Percentiles rank a stretch among this genome's conserved stretches.
These are phyloP conservation scores for Drechslera avenae DNA, from an alignment of 2,329 filamentous ascomycete genomes.

Conservation along the genomic window DNA sequence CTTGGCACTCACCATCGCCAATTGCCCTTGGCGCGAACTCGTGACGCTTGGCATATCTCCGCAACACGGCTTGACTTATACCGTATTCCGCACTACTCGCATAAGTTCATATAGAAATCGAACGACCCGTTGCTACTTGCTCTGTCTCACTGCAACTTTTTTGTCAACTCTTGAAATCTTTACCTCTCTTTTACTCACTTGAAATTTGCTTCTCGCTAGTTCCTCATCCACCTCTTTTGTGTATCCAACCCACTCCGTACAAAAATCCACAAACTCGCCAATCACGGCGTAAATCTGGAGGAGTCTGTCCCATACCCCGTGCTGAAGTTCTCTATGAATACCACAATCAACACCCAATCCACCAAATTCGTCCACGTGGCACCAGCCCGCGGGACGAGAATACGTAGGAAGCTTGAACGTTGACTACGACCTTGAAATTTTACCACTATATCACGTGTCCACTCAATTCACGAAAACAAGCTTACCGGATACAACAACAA, in stretches of 20 bases:
- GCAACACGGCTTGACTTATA: constrained; percentile 1
- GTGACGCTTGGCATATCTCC: constrained; percentile 5
- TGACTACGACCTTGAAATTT: constrained; percentile 3
- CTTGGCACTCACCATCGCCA: constrained; percentile 5
- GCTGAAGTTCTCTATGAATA: constrained; percentile 36
- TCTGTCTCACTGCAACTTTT: background rate
- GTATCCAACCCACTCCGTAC: background rate
- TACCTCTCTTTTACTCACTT: background rate
- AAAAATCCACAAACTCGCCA: constrained; percentile 19
- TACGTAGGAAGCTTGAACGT: constrained; percentile 21
- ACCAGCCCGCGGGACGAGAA: constrained; percentile 25
- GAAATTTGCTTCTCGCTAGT: background rate
- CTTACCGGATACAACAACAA: background rate
- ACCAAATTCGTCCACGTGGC: constrained; percentile 30
- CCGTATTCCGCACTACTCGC: constrained; percentile 1
- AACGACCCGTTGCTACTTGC: background rate
- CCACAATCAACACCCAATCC: constrained; percentile 20
- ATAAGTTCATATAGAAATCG: background rate
- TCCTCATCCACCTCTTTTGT: background rate
- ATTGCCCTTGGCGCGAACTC: constrained; percentile 4
- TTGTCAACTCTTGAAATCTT: no score
- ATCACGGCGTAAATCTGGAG: constrained; percentile 33
- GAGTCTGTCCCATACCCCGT: constrained; percentile 38
- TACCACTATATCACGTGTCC: background rate
- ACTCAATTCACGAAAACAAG: background rate